Evolutionary conservation across 495 filamentous ascomycete species (phyloP), one percentile per base, ranked within the genome.

Genomic region (Talaromyces stipitatus): DNA sequence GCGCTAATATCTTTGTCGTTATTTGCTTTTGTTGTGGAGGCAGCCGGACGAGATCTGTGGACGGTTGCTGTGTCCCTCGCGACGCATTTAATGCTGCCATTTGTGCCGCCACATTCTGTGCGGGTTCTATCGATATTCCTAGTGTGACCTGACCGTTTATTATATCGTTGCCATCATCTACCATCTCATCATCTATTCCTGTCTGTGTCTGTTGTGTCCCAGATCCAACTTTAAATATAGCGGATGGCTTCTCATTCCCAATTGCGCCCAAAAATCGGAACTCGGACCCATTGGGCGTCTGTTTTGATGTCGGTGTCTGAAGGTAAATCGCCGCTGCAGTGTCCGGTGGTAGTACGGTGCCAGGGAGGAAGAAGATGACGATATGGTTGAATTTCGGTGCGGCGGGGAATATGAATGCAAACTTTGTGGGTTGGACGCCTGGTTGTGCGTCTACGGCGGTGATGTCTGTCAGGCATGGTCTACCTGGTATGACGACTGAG

Each of bases 281-380:
- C 7, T 83, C 76, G 4, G 78, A 72, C 3, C 55, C 61, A 16
- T 54, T 45, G 65, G 63, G 70, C 64, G 36, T 46, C 54, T 69
- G 57, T 46, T 61, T 62, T 32, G 55, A 66, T 54, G 4, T 72
- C 1, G 88, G 82, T 41, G 88, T 75, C 59, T 90, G 82, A 36
- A 95, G 76, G 73, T 96, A 97, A 57, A 98, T 91, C 18, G 89
- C 90, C 7, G 92, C 94, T 2, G 88, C 91, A 43, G 88, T 88
- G 61, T 82, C 82, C 3, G 77, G 77, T 0, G 92, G 91, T 0
- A 98, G 80, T 27, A 77, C 68, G 7, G 83, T 78, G 50, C 88
- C 89, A 1, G 94, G 94, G 6, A 96, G 84, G 36, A 97, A 74
- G 77, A 99, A 97, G 60, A 96, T 83, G 60, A 89, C 87, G 54